Evolutionary conservation across 306 rosid genomes (phyloP).

Genomic region (Castanopsis chinensis): DNA sequence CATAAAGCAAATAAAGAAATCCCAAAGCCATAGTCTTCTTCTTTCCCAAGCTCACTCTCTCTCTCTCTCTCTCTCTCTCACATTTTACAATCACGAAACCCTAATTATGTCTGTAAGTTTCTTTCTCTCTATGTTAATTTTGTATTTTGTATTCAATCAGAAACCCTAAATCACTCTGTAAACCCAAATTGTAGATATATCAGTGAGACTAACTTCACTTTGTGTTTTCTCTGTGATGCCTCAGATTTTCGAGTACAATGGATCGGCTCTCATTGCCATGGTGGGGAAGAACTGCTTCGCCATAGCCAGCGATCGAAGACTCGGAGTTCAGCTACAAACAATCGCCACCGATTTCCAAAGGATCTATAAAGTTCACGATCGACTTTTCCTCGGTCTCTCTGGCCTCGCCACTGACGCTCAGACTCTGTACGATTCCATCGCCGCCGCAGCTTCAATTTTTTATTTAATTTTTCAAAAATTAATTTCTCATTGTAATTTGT

Average conservation of each 20-base stretch:
- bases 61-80: not conserved
- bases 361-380: constrained; percentile 69
- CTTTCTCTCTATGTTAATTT: not conserved
- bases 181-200: not conserved
- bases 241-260: constrained; percentile 92
- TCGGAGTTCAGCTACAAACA: constrained; percentile 97
- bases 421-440: constrained; percentile 52
- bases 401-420: constrained; percentile 98
- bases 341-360: constrained; percentile 93
- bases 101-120: constrained; percentile 35
- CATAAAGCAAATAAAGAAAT: too few relatives aligned
- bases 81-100: not conserved
- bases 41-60: constrained; percentile 5
- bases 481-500: not conserved
- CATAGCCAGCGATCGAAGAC: constrained; percentile 92
- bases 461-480: not conserved
- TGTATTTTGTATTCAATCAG: not conserved
- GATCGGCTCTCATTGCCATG: constrained; percentile 92
- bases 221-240: not conserved
- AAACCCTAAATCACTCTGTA: not conserved
- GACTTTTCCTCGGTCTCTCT: constrained; percentile 80
- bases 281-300: constrained; percentile 99
- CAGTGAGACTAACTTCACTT: not conserved
- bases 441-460: not conserved
- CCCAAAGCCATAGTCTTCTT: constrained; percentile 23